Evolutionary conservation across 768 basidiomycete genomes (phyloP), one percentile per base, ranked within the genome.

Genomic region (Glaciozyma antarctica): DNA sequence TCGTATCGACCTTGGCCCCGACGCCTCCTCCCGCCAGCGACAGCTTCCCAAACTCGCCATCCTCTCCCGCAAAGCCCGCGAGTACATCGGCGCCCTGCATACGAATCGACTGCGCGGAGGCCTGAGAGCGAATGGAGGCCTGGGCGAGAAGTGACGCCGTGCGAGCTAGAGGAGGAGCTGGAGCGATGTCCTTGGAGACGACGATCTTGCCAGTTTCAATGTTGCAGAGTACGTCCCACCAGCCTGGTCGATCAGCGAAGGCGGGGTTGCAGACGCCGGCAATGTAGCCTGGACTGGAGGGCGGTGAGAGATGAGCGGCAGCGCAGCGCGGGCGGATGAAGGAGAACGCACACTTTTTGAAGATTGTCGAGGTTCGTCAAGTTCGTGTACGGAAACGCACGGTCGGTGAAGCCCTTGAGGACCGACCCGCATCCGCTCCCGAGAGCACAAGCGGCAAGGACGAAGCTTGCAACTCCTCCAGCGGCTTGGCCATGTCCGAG

Each of bases 201-300:
- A 85, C 85, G 64, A 99, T 88, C 45, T 84, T 85, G 15, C 90
- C 90, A 0, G 85, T 84, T 56, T 89, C 87, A 67, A 97, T 85
- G 74, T 98, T 91, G 76, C 94, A 88, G 48, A 97, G 80, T 12
- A 99, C 79, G 76, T 99, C 95, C 95, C 95, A 99, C 32, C 76
- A 75, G 17, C 83, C 81, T 0, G 86, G 84, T 0, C 87, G 83
- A 1, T 86, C 80, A 73, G 94, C 90, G 77, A 97, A 97, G 54
- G 97, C 91, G 3, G 93, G 95, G 73, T 99, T 99, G 1, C 90
- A 93, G 4, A 98, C 94, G 1, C 95, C 95, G 15, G 93, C 95
- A 60, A 99, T 92, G 74, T 86, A 99, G 17, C 90, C 94, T 6
- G 88, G 86, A 47, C 90, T 91, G 69, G 55, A 51, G 1, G 65